phyloP scores from a whole-genome alignment of 1,139 yeast species.

The Diutina neorugosa region DNA sequence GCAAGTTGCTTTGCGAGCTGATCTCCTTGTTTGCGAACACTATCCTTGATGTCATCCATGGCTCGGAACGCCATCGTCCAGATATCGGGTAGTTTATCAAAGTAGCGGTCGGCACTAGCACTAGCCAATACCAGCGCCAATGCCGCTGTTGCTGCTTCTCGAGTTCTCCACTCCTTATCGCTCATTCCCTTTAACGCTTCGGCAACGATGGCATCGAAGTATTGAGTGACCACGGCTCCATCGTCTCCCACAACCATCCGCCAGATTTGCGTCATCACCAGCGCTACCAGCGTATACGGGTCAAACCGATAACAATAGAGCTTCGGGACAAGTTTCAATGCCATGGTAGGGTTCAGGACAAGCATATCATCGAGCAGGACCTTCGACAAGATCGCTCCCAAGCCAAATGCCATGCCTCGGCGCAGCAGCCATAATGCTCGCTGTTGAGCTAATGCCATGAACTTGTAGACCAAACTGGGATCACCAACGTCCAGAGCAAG shows the following conservation, averaged over 20 bases:
- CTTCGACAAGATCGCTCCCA: slow-evolving; percentile 75
- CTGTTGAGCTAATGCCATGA: slow-evolving; percentile 84
- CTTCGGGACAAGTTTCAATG: slow-evolving; percentile 63
- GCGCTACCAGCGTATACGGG: slow-evolving; percentile 64
- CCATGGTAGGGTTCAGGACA: slow-evolving; percentile 37
- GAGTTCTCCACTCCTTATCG: slow-evolving; percentile 81
- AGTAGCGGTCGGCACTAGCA: slow-evolving; percentile 42
- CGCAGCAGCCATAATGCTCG: slow-evolving; percentile 89
- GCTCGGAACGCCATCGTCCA: slow-evolving; percentile 86
- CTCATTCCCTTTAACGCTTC: slow-evolving; percentile 67
- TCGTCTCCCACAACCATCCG: slow-evolving; percentile 54
- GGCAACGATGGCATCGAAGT: slow-evolving; percentile 46
- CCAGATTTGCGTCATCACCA: slow-evolving; percentile 88
- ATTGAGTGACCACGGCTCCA: slow-evolving; percentile 36
- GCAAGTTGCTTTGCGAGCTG: slow-evolving; percentile 59
- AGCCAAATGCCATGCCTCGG: slow-evolving; percentile 88
- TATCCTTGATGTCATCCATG: slow-evolving; percentile 90
- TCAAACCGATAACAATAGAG: slow-evolving; percentile 78
- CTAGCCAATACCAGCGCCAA: slow-evolving; percentile 59
- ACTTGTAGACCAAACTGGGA: slow-evolving; percentile 85
- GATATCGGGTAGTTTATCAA: slow-evolving; percentile 45
- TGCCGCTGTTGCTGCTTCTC: slow-evolving; percentile 82
- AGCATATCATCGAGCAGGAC: slow-evolving; percentile 59
- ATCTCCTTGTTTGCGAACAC: slow-evolving; percentile 76
- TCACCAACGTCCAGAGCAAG: slow-evolving; percentile 93